Evolutionary conservation across 2,329 filamentous ascomycete species (phyloP).

Genomic region (Fusarium torreyae): DNA sequence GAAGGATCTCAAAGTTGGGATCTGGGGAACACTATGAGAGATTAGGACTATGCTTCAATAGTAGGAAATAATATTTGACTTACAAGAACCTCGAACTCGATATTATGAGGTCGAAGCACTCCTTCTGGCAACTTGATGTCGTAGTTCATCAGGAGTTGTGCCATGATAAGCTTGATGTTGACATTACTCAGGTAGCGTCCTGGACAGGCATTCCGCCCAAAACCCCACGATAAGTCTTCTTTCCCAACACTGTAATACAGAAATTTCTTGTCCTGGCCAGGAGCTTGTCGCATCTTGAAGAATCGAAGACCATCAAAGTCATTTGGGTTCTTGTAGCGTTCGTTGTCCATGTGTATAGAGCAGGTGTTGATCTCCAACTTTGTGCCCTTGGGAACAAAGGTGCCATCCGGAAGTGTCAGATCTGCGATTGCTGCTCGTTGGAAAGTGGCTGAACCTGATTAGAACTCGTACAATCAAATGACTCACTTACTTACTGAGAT

Average conservation of each 20-base stretch:
- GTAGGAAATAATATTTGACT: fast-evolving
- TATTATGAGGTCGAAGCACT: not conserved
- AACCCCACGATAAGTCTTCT: constrained; percentile 28
- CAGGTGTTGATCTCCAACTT: constrained; percentile 42
- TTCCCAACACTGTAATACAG: constrained; percentile 29
- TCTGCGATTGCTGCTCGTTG: constrained; percentile 13
- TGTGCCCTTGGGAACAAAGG: constrained; percentile 35
- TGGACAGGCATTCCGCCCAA: constrained; percentile 38
- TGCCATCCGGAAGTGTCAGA: constrained; percentile 31
- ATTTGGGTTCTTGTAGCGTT: constrained; percentile 14
- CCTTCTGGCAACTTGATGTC: constrained; percentile 20
- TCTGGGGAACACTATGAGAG: constrained; percentile 10
- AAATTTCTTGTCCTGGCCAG: constrained; percentile 29
- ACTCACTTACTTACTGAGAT: constrained; percentile 10
- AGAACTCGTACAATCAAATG: fast-evolving
- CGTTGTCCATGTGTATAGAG: constrained; percentile 31
- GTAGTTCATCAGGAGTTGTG: constrained; percentile 37
- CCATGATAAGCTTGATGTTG: constrained; percentile 43
- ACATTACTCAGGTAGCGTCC: constrained; percentile 34
- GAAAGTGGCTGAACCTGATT: not conserved
- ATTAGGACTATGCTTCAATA: fast-evolving
- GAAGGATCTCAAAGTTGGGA: constrained; percentile 7
- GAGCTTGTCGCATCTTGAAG: constrained; percentile 26
- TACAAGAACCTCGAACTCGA: constrained; percentile 33
- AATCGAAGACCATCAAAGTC: constrained; percentile 39